Percentiles rank a stretch among this genome's conserved stretches.
phyloP scores from a whole-genome alignment of 495 filamentous ascomycete genomes.

The Cercophora scortea region DNA sequence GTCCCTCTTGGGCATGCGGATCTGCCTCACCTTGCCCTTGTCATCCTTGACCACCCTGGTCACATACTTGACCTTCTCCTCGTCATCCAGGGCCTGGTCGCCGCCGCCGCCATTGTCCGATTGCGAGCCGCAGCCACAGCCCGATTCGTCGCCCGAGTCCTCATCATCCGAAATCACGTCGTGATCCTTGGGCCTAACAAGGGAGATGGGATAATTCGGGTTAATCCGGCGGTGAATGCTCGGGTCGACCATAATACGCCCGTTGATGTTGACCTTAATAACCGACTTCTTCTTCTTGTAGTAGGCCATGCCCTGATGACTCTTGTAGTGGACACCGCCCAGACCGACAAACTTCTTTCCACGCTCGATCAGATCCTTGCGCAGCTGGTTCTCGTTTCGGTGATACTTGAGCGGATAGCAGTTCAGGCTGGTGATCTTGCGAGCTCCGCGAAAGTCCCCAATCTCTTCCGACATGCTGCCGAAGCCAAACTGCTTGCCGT shows the following conservation, averaged over 20 bases:
- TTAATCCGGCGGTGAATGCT: conserved; percentile 80
- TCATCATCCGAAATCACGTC: conserved; percentile 56
- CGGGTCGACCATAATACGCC: conserved; percentile 87
- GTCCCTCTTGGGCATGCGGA: conserved; percentile 39
- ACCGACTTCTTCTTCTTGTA: conserved; percentile 73
- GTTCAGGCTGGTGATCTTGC: conserved; percentile 70
- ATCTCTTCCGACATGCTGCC: conserved; percentile 63
- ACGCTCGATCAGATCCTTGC: conserved; percentile 64
- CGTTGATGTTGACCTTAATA: conserved; percentile 83
- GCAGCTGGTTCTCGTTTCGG: conserved; percentile 60
- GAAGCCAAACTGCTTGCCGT: conserved; percentile 58
- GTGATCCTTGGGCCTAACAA: conserved; percentile 66
- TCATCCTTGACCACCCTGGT: conserved; percentile 62
- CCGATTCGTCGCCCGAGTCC: conserved; percentile 49
- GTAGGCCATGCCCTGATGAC: conserved; percentile 76
- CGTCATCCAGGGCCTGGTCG: conserved; percentile 27
- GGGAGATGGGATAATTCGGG: conserved; percentile 79
- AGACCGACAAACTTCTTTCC: conserved; percentile 78
- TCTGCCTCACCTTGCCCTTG: conserved; percentile 49
- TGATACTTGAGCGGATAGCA: conserved; percentile 81
- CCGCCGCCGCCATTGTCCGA: conserved; percentile 26
- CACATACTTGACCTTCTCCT: conserved; percentile 44
- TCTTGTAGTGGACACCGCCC: conserved; percentile 78
- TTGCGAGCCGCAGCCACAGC: conserved; percentile 36
- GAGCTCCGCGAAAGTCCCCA: conserved; percentile 70